Conservation (phyloP, 106 monocot species). For the Allium sativum region DNA sequence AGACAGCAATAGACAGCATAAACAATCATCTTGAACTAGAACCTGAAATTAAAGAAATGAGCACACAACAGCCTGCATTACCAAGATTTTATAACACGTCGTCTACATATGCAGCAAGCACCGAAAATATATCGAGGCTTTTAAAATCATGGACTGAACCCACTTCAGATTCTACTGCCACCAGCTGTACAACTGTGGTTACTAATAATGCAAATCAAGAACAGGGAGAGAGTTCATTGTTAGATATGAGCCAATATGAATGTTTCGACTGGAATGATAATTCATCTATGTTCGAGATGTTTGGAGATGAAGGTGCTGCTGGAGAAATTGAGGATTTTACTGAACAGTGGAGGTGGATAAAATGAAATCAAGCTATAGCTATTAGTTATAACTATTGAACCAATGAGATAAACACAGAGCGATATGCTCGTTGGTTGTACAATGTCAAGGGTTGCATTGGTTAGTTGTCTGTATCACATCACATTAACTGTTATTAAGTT, state of each 20-base stretch:
- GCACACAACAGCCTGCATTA: not conserved
- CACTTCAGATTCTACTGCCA: constrained; percentile 1
- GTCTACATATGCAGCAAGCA: constrained; percentile 31
- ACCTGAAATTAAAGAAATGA: not conserved
- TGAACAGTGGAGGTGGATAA: too few species aligned
- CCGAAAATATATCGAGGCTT: constrained; percentile 48
- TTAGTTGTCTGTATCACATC: too few species aligned
- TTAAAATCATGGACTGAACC: constrained; percentile 38
- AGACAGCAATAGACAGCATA: constrained; percentile 3
- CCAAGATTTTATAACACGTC: not conserved
- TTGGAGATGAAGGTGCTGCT: too few species aligned
- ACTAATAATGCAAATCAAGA: not conserved
- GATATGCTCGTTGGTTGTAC: too few species aligned
- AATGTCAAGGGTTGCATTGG: too few species aligned
- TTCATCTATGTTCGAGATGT: too few species aligned
- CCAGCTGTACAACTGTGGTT: not conserved
- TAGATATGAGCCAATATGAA: not conserved
- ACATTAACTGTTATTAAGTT: too few species aligned
- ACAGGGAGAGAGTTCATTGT: not conserved
- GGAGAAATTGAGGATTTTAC: too few species aligned
- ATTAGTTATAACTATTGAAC: too few species aligned
- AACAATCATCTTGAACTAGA: not conserved
- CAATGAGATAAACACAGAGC: too few species aligned
- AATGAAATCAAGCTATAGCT: too few species aligned
- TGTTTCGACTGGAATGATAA: too few species aligned